A percentile compares a stretch with the other conserved stretches of the same genome.
Conservation (phyloP, 2,329 filamentous ascomycete species). For the Dactylellina leptospora region DNA sequence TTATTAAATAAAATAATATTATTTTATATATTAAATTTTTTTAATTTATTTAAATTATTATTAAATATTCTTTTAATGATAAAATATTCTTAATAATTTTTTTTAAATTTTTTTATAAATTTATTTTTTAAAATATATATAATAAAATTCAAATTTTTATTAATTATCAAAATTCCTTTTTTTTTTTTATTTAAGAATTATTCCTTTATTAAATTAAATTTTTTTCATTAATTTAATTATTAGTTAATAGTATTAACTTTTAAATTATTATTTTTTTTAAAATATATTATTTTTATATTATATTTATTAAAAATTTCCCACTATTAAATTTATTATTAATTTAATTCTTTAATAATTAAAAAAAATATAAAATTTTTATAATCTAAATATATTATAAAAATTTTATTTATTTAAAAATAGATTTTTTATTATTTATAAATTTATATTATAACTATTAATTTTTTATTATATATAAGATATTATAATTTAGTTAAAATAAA, state of each 20-base stretch:
- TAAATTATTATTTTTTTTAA: constrained; percentile 22
- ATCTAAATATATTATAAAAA: constrained; percentile 21
- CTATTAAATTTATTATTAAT: constrained; percentile 18
- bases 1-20: constrained; percentile 8
- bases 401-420: constrained; percentile 21
- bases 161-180: background rate
- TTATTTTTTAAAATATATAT: background rate
- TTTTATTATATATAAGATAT: constrained; percentile 33
- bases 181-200: constrained; percentile 12
- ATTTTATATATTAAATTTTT: constrained; percentile 6
- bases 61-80: constrained; percentile 3
- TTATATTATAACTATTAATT: constrained; percentile 18
- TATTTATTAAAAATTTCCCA: constrained; percentile 31
- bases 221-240: constrained; percentile 7
- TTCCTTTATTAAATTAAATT: constrained; percentile 20
- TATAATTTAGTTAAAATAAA: constrained; percentile 10
- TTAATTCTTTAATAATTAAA: constrained; percentile 16
- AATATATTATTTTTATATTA: constrained; percentile 38
- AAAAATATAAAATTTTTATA: constrained; percentile 23
- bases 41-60: constrained; percentile 11
- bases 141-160: constrained; percentile 4
- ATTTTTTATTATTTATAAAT: constrained; percentile 20
- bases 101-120: background rate
- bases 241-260: constrained; percentile 17
- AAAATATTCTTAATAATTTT: constrained; percentile 5